Base-by-base conservation (phyloP, 2,329 filamentous ascomycete genomes). In the Aspergillus pseudoterreus region DNA sequence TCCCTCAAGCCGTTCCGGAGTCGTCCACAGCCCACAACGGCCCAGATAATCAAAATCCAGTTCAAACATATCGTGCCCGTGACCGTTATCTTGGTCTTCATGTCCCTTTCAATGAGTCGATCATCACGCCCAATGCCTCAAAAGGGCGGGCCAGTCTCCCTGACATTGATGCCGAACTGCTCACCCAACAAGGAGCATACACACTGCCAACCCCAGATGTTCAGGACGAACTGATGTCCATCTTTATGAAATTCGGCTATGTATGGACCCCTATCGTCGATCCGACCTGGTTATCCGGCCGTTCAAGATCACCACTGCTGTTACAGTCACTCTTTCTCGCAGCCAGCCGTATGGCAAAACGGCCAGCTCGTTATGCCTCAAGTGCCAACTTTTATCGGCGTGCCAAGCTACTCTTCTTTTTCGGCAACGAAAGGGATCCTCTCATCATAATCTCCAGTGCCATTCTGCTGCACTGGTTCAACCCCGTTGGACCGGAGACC, bases 391-490 rank as follows among this genome's bases (percentile, higher is more conserved):
- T 38, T 17, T 38, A 38, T 17, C 35, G 35, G 1, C 35, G 35
- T n/a, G 35, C 35, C 1, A 38, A 38, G 33, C 51, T 67, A n/a
- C 55, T 69, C 1, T 69, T 68, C 47, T 68, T 66, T 49, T 66
- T 68, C 42, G 66, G 65, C 8, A 56, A 62, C 4, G 63, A 63
- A 39, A 64, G 69, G 36, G 64, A 74, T 43, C 68, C 72, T 4
- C 65, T 75, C 43, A 67, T 74, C 38, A 73, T 65, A 2, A 70
- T 72, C 39, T 68, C 70, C 11, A 68, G 70, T 9, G 65, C 70
- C 6, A 68, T 69, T 39, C 55, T 75, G 0, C 49, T 75, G 32
- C 72, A 74, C 53, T 75, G 71, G 72, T 75, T 71, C 59, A 75
- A 74, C 43, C 72, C 72, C 0, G 69, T 72, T 53, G 71, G 72